A percentile compares a stretch with the other conserved stretches of the same genome.
Conservation (phyloP, 306 rosid genomes). For the Mucuna pruriens region DNA sequence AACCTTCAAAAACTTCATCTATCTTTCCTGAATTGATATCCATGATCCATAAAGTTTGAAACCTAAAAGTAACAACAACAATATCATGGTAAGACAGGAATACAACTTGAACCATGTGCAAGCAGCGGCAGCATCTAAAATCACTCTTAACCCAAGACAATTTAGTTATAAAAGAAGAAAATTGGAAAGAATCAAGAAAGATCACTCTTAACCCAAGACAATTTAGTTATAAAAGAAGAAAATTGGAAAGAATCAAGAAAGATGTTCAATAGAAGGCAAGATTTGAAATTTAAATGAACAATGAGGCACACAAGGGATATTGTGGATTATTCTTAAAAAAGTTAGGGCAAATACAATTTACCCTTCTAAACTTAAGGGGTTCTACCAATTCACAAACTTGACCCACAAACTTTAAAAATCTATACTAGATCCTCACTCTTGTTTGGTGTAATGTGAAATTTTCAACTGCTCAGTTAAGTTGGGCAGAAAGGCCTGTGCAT, state of each 20-base stretch:
- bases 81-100: background rate
- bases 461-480: background rate
- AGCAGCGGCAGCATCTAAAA: constrained; percentile 11
- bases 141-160: background rate
- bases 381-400: background rate
- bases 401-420: background rate
- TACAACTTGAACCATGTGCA: constrained; percentile 19
- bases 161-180: background rate
- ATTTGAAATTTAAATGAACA: constrained; percentile 24
- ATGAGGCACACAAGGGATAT: background rate
- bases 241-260: background rate
- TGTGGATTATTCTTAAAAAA: background rate
- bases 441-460: background rate
- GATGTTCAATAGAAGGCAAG: background rate
- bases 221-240: background rate
- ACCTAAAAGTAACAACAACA: constrained; percentile 51
- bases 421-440: background rate
- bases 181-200: background rate
- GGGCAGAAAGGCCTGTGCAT: background rate
- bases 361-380: background rate
- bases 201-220: background rate
- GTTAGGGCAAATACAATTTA: background rate
- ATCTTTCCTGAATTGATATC: constrained; percentile 66
- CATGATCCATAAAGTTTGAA: constrained; percentile 75
- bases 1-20: constrained; percentile 68